Percentiles rank a stretch among this genome's conserved stretches.
These are phyloP conservation scores for Colletotrichum orchidophilum DNA, from an alignment of 2,329 filamentous ascomycete species.

Conservation along the genomic window DNA sequence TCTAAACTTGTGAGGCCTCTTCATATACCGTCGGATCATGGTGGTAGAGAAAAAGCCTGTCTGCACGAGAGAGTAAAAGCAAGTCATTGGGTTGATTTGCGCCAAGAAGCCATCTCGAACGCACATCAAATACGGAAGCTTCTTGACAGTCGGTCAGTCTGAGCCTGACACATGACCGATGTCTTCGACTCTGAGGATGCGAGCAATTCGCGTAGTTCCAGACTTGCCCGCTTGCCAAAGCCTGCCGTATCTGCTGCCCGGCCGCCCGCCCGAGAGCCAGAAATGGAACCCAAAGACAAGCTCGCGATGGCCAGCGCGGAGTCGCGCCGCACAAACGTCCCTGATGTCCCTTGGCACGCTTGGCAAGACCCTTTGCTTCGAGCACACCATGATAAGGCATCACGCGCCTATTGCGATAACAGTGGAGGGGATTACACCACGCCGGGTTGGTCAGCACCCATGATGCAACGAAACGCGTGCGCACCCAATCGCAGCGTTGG, in stretches of 20 bases:
- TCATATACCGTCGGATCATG: too few relatives aligned
- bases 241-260: not conserved
- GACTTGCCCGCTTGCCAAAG: not conserved
- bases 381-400: not conserved
- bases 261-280: not conserved
- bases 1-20: too few relatives aligned
- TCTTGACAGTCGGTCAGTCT: not conserved
- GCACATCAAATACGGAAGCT: constrained; percentile 3
- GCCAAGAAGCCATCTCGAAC: not conserved
- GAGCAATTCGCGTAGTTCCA: not conserved
- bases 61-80: not conserved
- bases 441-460: not conserved
- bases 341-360: constrained; percentile 17
- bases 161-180: not conserved
- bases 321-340: constrained; percentile 17
- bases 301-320: not conserved
- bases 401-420: constrained; percentile 20
- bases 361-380: not conserved
- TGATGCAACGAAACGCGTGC: not conserved
- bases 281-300: not conserved
- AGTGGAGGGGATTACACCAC: constrained; percentile 11
- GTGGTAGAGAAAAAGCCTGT: not conserved
- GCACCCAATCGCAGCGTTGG: not conserved
- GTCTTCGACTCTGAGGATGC: not conserved
- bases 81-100: not conserved